Conservation (phyloP, 2,329 filamentous ascomycete genomes). For the Penicillium paneum region DNA sequence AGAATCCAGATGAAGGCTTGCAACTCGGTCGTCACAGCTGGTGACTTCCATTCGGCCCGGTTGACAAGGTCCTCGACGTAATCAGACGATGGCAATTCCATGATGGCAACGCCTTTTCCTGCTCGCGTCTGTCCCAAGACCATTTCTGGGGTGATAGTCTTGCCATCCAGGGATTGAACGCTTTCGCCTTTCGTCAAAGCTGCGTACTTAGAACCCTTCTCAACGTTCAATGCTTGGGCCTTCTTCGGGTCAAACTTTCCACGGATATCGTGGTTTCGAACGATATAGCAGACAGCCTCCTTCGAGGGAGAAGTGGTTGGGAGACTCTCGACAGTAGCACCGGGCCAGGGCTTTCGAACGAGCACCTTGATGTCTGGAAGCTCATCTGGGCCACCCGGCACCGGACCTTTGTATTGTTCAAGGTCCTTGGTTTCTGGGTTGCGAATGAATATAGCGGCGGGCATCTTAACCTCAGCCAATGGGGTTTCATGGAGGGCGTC, state of each 20-base stretch:
- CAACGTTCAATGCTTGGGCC: slow-evolving; percentile 65
- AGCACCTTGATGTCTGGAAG: slow-evolving; percentile 68
- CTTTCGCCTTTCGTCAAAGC: slow-evolving; percentile 61
- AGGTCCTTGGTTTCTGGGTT: slow-evolving; percentile 61
- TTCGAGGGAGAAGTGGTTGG: slow-evolving; percentile 65
- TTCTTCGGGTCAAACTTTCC: slow-evolving; percentile 72
- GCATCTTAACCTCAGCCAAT: slow-evolving; percentile 64
- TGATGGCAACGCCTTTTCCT: slow-evolving; percentile 72
- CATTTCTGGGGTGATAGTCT: slow-evolving; percentile 77
- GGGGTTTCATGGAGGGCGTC: slow-evolving; percentile 67
- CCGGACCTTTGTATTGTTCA: slow-evolving; percentile 66
- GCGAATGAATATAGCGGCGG: slow-evolving; percentile 67
- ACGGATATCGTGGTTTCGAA: slow-evolving; percentile 70
- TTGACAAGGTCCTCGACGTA: slow-evolving; percentile 69
- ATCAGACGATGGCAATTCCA: slow-evolving; percentile 70
- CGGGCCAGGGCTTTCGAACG: slow-evolving; percentile 76
- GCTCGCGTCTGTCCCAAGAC: slow-evolving; percentile 67
- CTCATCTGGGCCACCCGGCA: slow-evolving; percentile 50
- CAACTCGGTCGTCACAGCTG: slow-evolving; percentile 64
- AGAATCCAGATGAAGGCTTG: slow-evolving; percentile 77
- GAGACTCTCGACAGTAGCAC: slow-evolving; percentile 59
- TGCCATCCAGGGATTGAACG: slow-evolving; percentile 63
- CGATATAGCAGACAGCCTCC: slow-evolving; percentile 79
- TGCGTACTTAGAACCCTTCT: slow-evolving; percentile 57
- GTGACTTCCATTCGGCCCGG: slow-evolving; percentile 68